Conservation (phyloP, 2,329 filamentous ascomycete genomes). For the Curvularia verruculosa region DNA sequence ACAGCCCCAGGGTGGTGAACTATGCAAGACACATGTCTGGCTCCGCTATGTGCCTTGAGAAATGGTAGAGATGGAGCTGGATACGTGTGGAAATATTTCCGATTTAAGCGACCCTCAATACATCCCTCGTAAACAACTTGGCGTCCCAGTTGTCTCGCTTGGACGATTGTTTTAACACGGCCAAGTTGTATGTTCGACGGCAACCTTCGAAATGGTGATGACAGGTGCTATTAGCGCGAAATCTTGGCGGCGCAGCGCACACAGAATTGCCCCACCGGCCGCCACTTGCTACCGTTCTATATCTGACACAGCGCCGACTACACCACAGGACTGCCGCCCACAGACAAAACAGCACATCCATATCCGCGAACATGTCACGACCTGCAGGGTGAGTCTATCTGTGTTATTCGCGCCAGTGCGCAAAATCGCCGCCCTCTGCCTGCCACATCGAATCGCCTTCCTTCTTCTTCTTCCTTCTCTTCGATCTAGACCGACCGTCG, state of each 20-base stretch:
- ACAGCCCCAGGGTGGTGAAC: background rate
- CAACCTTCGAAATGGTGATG: background rate
- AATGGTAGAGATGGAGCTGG: background rate
- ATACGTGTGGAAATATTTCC: background rate
- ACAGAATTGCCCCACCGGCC: conserved; percentile 25
- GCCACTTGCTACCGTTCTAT: conserved; percentile 18
- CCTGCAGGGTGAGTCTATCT: conserved; percentile 43
- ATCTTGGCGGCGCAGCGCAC: conserved; percentile 25
- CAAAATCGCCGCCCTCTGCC: background rate
- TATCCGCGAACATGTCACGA: conserved; percentile 45
- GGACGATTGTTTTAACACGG: background rate
- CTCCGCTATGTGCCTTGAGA: background rate
- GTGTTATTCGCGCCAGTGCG: background rate
- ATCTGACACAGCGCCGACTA: conserved; percentile 11
- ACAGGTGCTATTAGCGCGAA: conserved; percentile 22
- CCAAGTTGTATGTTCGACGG: background rate
- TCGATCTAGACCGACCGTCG: background rate
- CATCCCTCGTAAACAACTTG: background rate
- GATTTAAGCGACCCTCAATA: background rate
- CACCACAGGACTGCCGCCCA: conserved; percentile 2
- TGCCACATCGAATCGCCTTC: background rate
- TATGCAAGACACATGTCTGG: background rate
- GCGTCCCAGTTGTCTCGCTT: background rate
- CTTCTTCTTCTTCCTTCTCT: background rate
- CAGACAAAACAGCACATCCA: conserved; percentile 16